phyloP scores from a whole-genome alignment of 345 rosid species.

The Lepidium aucheri region DNA sequence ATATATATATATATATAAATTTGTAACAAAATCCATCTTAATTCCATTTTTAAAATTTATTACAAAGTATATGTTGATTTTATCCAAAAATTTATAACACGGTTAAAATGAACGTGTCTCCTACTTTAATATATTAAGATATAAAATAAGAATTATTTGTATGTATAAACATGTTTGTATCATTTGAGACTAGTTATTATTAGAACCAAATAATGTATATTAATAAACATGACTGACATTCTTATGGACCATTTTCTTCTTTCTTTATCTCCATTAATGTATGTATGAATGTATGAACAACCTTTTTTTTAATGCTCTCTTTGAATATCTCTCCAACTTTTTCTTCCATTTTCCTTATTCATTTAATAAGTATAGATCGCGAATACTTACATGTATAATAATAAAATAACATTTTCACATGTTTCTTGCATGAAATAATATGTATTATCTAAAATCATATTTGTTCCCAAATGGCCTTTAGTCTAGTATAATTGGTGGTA shows the following conservation, averaged over 20 bases:
- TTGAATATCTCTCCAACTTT: conserved; percentile 20
- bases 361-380: not conserved
- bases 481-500: no score
- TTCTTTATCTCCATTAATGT: conserved; percentile 6
- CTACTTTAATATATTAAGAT: no score
- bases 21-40: no score
- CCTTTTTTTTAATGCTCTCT: conserved; percentile 22
- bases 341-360: not conserved
- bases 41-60: no score
- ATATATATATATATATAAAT: no score
- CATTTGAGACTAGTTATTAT: not conserved
- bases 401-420: not conserved
- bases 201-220: no score
- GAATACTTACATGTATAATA: not conserved
- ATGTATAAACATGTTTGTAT: not conserved
- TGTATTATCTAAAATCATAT: not conserved
- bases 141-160: no score
- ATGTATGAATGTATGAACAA: conserved; percentile 13
- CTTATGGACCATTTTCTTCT: conserved; percentile 24
- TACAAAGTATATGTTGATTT: no score
- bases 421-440: not conserved
- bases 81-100: no score
- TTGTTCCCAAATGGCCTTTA: no score
- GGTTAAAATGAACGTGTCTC: no score
- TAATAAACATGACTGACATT: not conserved